Evolutionary conservation across 208 protist genomes (phyloP).

Genomic region (Phytomonas sp.): DNA sequence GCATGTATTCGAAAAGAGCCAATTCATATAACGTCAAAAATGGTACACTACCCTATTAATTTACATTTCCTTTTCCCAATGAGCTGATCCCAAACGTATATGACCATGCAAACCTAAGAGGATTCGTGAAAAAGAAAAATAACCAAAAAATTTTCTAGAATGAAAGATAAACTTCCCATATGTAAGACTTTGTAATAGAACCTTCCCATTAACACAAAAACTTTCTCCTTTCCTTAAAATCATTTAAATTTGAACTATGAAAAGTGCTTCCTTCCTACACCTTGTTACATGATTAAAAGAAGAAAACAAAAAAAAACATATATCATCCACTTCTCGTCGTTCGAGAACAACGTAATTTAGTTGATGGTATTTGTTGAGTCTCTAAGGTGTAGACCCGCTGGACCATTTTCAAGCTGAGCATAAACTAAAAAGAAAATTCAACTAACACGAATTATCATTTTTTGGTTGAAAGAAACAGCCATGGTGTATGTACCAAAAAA

Average conservation of each 20-base stretch:
- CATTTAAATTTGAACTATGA: background rate
- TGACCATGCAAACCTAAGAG: background rate
- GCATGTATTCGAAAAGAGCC: background rate
- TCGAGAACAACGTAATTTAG: background rate
- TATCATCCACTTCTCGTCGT: background rate
- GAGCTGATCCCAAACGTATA: background rate
- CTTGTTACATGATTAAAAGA: background rate
- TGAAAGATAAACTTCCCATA: background rate
- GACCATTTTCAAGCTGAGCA: background rate
- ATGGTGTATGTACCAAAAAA: background rate
- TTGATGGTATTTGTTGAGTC: background rate
- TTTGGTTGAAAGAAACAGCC: background rate
- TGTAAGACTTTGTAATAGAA: background rate
- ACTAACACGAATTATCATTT: background rate
- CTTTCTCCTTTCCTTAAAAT: background rate
- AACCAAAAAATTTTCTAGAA: background rate
- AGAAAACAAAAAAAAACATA: background rate
- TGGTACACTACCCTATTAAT: background rate
- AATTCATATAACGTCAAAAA: background rate
- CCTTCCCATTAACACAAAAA: background rate
- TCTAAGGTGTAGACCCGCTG: background rate
- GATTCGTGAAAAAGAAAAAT: slow-evolving; percentile 6
- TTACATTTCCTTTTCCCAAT: background rate
- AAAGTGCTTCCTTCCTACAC: background rate
- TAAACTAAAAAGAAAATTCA: background rate